These are phyloP conservation scores for Saturnispora mendoncae DNA, from an alignment of 805 yeast genomes.

Conservation along the genomic window DNA sequence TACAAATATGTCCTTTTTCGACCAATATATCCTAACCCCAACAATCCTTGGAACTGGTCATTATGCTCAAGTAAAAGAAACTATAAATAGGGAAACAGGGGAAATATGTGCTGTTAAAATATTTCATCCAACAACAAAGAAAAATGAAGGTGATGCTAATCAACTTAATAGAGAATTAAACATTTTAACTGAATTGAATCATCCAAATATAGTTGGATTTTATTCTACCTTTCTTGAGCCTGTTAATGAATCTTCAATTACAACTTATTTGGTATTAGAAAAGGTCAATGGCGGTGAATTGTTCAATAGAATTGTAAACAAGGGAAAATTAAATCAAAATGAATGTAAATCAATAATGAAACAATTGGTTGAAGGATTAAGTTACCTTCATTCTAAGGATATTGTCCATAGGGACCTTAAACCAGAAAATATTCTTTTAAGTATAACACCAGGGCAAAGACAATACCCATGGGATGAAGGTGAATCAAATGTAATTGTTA, in stretches of 20 bases:
- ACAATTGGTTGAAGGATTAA: conserved; percentile 54
- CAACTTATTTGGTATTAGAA: conserved; percentile 60
- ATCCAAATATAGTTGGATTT: conserved; percentile 62
- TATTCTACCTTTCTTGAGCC: conserved; percentile 49
- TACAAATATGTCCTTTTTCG: conserved; percentile 38
- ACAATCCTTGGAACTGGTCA: conserved; percentile 66
- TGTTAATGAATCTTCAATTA: conserved; percentile 34
- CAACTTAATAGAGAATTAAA: conserved; percentile 57
- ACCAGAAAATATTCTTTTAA: conserved; percentile 76
- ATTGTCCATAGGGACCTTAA: conserved; percentile 91
- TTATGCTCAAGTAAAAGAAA: conserved; percentile 74
- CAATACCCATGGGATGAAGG: conserved; percentile 44
- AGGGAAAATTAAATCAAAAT: conserved; percentile 49
- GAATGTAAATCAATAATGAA: conserved; percentile 53
- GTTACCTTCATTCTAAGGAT: conserved; percentile 84
- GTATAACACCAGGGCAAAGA: conserved; percentile 32
- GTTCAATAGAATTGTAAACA: conserved; percentile 61
- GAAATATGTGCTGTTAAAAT: conserved; percentile 64
- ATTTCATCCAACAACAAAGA: conserved; percentile 37
- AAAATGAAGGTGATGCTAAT: conserved; percentile 21
- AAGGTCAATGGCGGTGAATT: conserved; percentile 69
- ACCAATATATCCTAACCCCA: conserved; percentile 44
- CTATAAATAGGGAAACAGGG: conserved; percentile 48
- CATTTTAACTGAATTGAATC: conserved; percentile 54
- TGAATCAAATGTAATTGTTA: conserved; percentile 55